Conservation (phyloP, 345 rosid genomes). For the Eutrema heterophyllum region DNA sequence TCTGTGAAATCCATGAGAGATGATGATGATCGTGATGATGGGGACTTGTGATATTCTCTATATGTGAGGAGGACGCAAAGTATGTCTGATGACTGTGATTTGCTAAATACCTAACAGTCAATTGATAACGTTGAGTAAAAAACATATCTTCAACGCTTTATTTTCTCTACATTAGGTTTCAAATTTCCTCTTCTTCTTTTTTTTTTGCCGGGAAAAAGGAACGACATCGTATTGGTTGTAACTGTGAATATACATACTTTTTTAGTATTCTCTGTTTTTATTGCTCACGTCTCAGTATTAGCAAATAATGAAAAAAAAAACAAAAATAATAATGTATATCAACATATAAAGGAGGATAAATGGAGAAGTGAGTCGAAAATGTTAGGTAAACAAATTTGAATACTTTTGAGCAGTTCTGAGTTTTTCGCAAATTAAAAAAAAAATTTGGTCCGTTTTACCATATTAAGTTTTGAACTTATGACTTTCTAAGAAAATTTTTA, state of each 20-base stretch:
- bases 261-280: background rate
- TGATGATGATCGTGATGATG: background rate
- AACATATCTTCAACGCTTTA: too few relatives aligned
- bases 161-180: background rate
- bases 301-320: too few relatives aligned
- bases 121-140: too few relatives aligned
- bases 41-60: constrained; percentile 5
- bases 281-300: background rate
- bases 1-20: constrained; percentile 42
- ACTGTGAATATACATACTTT: background rate
- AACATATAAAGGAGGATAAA: background rate
- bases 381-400: background rate
- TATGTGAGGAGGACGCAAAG: constrained; percentile 19
- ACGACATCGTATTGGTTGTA: background rate
- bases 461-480: too few relatives aligned
- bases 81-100: background rate
- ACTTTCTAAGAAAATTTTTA: too few relatives aligned
- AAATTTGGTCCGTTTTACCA: too few relatives aligned
- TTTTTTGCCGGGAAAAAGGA: background rate
- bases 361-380: background rate
- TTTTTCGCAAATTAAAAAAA: too few relatives aligned
- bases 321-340: too few relatives aligned
- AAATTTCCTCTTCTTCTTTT: background rate
- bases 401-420: too few relatives aligned
- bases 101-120: constrained; percentile 32